Conservation (phyloP, 1,139 yeast genomes). For the Candida sp. region DNA sequence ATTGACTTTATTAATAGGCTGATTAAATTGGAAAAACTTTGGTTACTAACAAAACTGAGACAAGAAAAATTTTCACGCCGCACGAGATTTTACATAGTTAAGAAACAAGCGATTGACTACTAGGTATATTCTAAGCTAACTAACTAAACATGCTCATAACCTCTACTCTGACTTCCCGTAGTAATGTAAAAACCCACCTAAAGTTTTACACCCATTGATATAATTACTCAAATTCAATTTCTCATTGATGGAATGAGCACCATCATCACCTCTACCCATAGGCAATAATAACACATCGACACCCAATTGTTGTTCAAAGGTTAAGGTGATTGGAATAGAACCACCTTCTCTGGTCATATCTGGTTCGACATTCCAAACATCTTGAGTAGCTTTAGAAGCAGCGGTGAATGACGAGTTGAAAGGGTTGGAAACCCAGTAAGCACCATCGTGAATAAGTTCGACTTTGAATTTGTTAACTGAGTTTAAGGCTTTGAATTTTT, state of each 20-base stretch:
- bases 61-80: background rate
- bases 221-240: conserved; percentile 87
- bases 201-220: conserved; percentile 89
- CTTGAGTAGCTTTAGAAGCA: conserved; percentile 90
- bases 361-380: conserved; percentile 93
- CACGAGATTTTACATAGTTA: background rate
- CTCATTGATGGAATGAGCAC: conserved; percentile 98
- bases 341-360: conserved; percentile 99
- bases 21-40: too few relatives aligned
- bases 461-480: conserved; percentile 75
- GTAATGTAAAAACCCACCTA: conserved; percentile 92
- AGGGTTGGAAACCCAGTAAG: conserved; percentile 95
- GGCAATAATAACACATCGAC: conserved; percentile 88
- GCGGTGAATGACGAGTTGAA: conserved; percentile 91
- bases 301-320: conserved; percentile 83
- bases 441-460: conserved; percentile 90
- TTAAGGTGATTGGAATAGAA: conserved; percentile 91
- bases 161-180: conserved; percentile 43
- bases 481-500: conserved; percentile 59
- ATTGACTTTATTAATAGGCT: too few relatives aligned
- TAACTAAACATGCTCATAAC: background rate
- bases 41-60: background rate
- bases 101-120: too few relatives aligned
- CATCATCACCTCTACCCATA: conserved; percentile 99
- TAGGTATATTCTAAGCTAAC: too few relatives aligned